phyloP scores from a whole-genome alignment of 2,329 filamentous ascomycete genomes.

The Talaromyces sp. region DNA sequence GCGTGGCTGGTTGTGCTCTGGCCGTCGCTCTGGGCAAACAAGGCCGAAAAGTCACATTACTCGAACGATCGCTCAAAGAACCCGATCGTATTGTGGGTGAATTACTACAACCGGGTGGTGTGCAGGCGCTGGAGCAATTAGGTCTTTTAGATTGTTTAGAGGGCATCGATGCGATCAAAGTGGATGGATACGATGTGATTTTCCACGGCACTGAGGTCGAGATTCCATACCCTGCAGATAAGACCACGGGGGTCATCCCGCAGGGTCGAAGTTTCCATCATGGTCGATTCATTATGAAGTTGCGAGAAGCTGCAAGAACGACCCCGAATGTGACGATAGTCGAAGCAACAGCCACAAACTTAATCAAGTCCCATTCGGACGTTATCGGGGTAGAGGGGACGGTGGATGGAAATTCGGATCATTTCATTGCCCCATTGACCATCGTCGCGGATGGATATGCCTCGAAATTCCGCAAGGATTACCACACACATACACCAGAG shows the following conservation, averaged over 20 bases:
- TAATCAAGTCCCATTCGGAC: conserved; percentile 69
- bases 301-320: conserved; percentile 69
- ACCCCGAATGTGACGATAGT: conserved; percentile 85
- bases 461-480: conserved; percentile 83
- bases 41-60: conserved; percentile 82
- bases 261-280: conserved; percentile 88
- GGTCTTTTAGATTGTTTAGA: conserved; percentile 81
- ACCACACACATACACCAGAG: conserved; percentile 63
- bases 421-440: conserved; percentile 84
- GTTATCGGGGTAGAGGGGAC: conserved; percentile 78
- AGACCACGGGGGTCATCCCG: conserved; percentile 53
- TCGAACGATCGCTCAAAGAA: conserved; percentile 86
- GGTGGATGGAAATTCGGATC: conserved; percentile 66
- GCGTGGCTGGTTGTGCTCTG: conserved; percentile 81
- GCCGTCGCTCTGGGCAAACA: conserved; percentile 83
- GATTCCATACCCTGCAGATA: conserved; percentile 69
- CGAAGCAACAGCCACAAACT: conserved; percentile 78
- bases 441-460: conserved; percentile 89
- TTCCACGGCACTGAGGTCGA: conserved; percentile 70
- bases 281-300: conserved; percentile 81
- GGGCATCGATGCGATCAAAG: conserved; percentile 78
- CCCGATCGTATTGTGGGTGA: conserved; percentile 96
- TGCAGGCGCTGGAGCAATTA: conserved; percentile 73
- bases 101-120: conserved; percentile 86
- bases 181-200: conserved; percentile 82